These are phyloP conservation scores for Nigrograna mackinnonii DNA, from an alignment of 2,329 filamentous ascomycete genomes.

Conservation along the genomic window DNA sequence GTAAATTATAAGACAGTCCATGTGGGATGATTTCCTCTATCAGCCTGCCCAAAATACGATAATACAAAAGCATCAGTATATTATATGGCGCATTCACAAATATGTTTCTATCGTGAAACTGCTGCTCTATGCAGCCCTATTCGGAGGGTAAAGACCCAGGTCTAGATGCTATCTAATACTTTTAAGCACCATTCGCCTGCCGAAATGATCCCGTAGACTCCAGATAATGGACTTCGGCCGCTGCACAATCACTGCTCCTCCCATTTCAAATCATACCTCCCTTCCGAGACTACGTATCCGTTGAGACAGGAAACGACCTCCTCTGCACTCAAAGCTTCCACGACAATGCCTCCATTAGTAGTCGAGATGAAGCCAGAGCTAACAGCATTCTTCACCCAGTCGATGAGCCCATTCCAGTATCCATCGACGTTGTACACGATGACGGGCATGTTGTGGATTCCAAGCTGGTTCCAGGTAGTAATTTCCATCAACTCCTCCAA, in stretches of 20 bases:
- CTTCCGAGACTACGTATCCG: constrained; percentile 75
- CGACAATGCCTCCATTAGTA: constrained; percentile 75
- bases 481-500: constrained; percentile 94
- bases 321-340: constrained; percentile 72
- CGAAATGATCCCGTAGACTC: no score
- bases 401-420: constrained; percentile 86
- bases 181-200: no score
- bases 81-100: no score
- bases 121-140: no score
- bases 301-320: constrained; percentile 72
- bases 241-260: constrained; percentile 52
- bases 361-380: constrained; percentile 74
- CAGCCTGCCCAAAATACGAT: no score
- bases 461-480: constrained; percentile 93
- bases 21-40: no score
- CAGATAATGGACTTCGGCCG: no score
- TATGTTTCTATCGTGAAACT: no score
- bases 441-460: constrained; percentile 78
- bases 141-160: no score
- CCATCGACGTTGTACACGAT: constrained; percentile 85
- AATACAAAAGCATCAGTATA: no score
- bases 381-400: constrained; percentile 79
- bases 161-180: no score
- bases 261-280: constrained; percentile 83
- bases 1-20: no score